Percentiles rank a stretch among this genome's conserved stretches.
Conservation (phyloP, 2,329 filamentous ascomycete genomes). For the Monosporascus cannonballus region DNA sequence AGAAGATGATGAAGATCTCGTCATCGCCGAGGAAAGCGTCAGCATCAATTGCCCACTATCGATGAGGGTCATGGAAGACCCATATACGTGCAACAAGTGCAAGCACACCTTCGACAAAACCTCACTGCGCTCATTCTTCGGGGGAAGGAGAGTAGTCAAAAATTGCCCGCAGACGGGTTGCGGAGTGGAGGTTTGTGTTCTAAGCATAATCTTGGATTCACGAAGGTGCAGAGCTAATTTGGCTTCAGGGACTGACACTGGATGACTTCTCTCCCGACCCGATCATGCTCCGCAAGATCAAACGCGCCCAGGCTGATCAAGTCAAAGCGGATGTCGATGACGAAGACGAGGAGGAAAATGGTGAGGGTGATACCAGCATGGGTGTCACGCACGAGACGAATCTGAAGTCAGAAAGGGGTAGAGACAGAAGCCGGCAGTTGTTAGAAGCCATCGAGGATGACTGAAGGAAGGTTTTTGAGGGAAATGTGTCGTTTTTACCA, state of each 20-base stretch:
- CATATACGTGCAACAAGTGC: slow-evolving; percentile 61
- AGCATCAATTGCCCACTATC: slow-evolving; percentile 67
- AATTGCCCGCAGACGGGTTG: slow-evolving; percentile 64
- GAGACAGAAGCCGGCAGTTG: slow-evolving; percentile 10
- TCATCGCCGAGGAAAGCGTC: slow-evolving; percentile 56
- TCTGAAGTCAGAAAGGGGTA: slow-evolving; percentile 16
- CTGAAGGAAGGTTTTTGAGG: neutral
- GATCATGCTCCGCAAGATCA: slow-evolving; percentile 51
- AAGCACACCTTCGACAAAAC: slow-evolving; percentile 66
- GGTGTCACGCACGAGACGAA: slow-evolving; percentile 5
- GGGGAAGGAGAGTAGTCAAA: slow-evolving; percentile 27
- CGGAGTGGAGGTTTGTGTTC: slow-evolving; percentile 38
- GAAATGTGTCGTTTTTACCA: neutral
- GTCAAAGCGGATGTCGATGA: slow-evolving; percentile 25
- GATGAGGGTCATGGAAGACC: slow-evolving; percentile 56
- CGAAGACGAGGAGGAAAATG: slow-evolving; percentile 24
- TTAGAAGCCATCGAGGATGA: slow-evolving; percentile 9
- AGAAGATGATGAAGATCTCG: slow-evolving; percentile 61
- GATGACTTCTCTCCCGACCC: slow-evolving; percentile 52
- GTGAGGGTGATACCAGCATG: slow-evolving; percentile 19
- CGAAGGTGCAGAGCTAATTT: slow-evolving; percentile 2
- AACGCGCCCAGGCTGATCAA: slow-evolving; percentile 39
- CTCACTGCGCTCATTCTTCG: slow-evolving; percentile 52
- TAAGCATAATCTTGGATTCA: neutral
- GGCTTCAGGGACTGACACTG: slow-evolving; percentile 38